Evolutionary conservation across 2,329 filamentous ascomycete genomes (phyloP), one percentile per base, ranked within the genome.

Genomic region (Cytospora leucostoma): DNA sequence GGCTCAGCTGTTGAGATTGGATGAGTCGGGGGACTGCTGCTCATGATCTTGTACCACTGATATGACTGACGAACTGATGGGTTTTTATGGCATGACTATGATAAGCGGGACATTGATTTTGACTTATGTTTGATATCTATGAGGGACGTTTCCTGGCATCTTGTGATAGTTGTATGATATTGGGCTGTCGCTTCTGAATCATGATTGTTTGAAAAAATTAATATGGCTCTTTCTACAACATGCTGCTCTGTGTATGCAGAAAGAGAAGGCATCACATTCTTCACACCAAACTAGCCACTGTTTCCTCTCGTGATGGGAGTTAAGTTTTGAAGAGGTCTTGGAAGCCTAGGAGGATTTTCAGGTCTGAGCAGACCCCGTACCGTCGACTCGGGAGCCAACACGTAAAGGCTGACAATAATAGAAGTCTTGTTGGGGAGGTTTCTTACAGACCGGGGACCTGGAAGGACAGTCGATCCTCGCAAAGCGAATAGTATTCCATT

Each of bases 1-100:
- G 34, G 44, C 64, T 19, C 37, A 34, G 53, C 17, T 65, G 27
- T 44, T 65, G 27, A 51, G 27, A 10, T 38, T 56, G 27, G 57
- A 61, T 7, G 54, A 47, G 13, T 44, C 7, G 15, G 54, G 44
- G 53, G 38, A 40, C 4, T 7, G 27, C 4, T 32, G 1, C 40
- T 19, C 21, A 15, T 35, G 15, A 27, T 33, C 27, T 13, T 33
- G 15, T 35, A 34, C 4, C n/a, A 34, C 52, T 49, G 59, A 62
- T 50, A 59, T 54, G 59, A 65, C 10, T 49, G 32, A 61, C 49
- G 51, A 54, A 6, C 27, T 4, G 38, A 27, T 34, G 35, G 15
- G 13, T 47, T 56, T 19, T 4, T 7, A 4, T 47, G 0, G 17
- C 38, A 47, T 47, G 37, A 32, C 19, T 47, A 19, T 40, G 21